Evolutionary conservation across 2,329 filamentous ascomycete genomes (phyloP), one percentile per base, ranked within the genome.

Genomic region (Fragosphaeria purpurea): DNA sequence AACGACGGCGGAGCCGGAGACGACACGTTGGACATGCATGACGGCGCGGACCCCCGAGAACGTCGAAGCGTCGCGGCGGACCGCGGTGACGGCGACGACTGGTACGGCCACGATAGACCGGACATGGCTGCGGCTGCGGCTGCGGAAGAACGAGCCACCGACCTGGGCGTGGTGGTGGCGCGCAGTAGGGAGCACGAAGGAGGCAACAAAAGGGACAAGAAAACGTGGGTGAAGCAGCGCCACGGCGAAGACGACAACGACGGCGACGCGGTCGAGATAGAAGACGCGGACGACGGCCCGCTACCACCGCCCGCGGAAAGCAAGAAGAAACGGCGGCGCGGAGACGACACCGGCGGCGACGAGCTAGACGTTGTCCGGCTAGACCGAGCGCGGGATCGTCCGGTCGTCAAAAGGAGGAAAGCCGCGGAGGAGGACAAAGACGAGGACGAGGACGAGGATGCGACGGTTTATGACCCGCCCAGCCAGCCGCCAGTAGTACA

Each of bases 161-260:
- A 22, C 22, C 22, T 22, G 22, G 22, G 22, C 22, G 22, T 22
- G 22, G 22, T 22, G 22, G 22, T 22, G 22, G 22, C 22, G 22
- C 22, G 22, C 22, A 22, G 22, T 22, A 22, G 22, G 3, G 48
- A 49, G 7, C 50, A n/a, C 13, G 34, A 53, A n/a, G 22, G 3
- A 31, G 9, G 63, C 58, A 45, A 62, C 60, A 46, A 50, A 61
- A 5, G 61, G 60, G 12, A 59, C 60, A 6, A 39, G 13, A 10
- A n/a, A 33, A 12, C 40, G 38, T 10, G 39, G 41, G 1, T 45
- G 33, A 3, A 51, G 41, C 9, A 39, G 22, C 6, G 5, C n/a
- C 34, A 31, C 37, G 10, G n/a, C 35, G 8, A 34, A 30, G 41
- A 48, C 31, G 35, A 31, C 13, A 44, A 30, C 22, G 32, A 46